Percentiles rank a stretch among this genome's conserved stretches.
phyloP scores from a whole-genome alignment of 2,329 filamentous ascomycete species.

The Juglanconis oblonga region DNA sequence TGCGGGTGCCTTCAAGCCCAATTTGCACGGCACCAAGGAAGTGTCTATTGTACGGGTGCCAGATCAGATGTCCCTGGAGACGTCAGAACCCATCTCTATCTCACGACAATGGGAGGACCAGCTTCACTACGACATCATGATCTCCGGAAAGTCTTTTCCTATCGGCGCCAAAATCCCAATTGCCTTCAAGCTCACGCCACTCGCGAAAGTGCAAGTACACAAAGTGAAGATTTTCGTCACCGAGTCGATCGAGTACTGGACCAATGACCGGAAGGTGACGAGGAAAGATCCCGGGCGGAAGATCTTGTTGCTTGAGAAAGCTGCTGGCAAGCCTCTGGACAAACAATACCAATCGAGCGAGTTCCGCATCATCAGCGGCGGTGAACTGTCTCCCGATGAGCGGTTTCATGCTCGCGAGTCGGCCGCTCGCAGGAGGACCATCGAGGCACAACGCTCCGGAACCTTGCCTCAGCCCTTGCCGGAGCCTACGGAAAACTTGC shows the following conservation, averaged over 20 bases:
- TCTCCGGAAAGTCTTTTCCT: conserved; percentile 92
- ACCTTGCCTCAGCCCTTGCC: conserved; percentile 42
- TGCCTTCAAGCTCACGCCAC: conserved; percentile 86
- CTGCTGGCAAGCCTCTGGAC: conserved; percentile 72
- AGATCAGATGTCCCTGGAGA: conserved; percentile 83
- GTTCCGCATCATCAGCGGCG: conserved; percentile 73
- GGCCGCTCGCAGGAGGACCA: conserved; percentile 51
- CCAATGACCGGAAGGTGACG: conserved; percentile 79
- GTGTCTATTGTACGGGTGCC: conserved; percentile 81
- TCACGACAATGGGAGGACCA: conserved; percentile 94
- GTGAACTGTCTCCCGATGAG: conserved; percentile 61
- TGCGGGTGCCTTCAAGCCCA: conserved; percentile 85
- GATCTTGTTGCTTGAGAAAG: conserved; percentile 83
- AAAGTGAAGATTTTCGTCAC: conserved; percentile 89
- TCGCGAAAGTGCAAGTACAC: conserved; percentile 91
- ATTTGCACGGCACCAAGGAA: conserved; percentile 78
- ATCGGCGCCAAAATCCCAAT: conserved; percentile 86
- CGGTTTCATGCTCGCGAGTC: conserved; percentile 46
- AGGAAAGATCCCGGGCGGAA: conserved; percentile 81
- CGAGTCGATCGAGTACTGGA: conserved; percentile 89
- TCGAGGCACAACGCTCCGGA: conserved; percentile 44
- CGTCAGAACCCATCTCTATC: conserved; percentile 90
- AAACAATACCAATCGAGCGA: conserved; percentile 73
- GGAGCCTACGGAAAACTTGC: conserved; percentile 63
- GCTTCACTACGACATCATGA: conserved; percentile 92